phyloP scores from a whole-genome alignment of 176 grass and related monocot genomes.

The Panicum miliaceum region DNA sequence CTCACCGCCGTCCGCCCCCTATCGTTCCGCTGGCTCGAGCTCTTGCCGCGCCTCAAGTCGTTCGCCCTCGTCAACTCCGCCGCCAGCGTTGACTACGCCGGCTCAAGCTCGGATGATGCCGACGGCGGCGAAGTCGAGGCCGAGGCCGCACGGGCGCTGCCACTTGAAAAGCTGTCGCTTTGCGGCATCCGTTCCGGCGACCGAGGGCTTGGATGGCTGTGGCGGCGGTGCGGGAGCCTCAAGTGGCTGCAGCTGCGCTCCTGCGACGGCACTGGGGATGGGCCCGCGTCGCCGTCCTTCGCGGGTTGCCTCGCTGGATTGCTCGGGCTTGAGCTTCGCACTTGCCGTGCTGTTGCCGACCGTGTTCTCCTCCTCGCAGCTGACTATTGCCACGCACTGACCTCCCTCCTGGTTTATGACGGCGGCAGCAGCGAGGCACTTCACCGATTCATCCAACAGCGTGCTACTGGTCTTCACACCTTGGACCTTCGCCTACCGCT shows the following conservation, averaged over 20 bases:
- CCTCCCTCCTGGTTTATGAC: conserved; percentile 82
- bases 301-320: conserved; percentile 53
- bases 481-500: conserved; percentile 94
- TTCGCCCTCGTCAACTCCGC: conserved; percentile 73
- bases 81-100: conserved; percentile 32
- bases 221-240: conserved; percentile 63
- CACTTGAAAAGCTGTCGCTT: conserved; percentile 74
- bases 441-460: conserved; percentile 78
- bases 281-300: conserved; percentile 50
- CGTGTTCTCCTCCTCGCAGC: conserved; percentile 75
- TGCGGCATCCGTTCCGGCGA: conserved; percentile 68
- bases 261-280: conserved; percentile 83
- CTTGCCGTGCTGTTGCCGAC: conserved; percentile 83
- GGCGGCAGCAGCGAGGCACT: conserved; percentile 81
- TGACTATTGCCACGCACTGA: conserved; percentile 62
- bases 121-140: neutral
- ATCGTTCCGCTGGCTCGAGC: conserved; percentile 65
- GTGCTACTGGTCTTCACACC: conserved; percentile 56
- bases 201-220: conserved; percentile 74
- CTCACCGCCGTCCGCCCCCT: conserved; percentile 58
- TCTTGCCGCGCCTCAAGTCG: conserved; percentile 65
- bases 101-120: neutral
- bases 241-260: conserved; percentile 80
- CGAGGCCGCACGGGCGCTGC: conserved; percentile 12
- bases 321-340: conserved; percentile 78